Percentiles rank a stretch among this genome's conserved stretches.
phyloP scores from a whole-genome alignment of 1,284 basidiomycete genomes.

The Ustilago xerochloae region DNA sequence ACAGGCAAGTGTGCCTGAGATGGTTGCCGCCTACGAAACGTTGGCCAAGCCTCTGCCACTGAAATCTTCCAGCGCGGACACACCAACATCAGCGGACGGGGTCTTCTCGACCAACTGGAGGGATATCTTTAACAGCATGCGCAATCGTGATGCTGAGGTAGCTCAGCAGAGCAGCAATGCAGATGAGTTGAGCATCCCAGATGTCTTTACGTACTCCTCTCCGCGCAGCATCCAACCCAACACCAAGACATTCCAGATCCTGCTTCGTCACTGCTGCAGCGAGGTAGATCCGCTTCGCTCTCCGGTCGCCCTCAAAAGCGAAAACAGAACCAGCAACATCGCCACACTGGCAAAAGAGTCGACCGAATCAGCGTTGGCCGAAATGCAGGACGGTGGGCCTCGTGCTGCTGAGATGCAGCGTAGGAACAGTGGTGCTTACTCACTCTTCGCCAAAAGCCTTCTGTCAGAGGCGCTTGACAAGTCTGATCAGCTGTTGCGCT shows the following conservation, averaged over 20 bases:
- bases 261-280: slow-evolving; percentile 54
- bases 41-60: slow-evolving; percentile 52
- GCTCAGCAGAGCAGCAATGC: slow-evolving; percentile 5
- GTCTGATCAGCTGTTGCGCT: slow-evolving; percentile 22
- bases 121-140: slow-evolving; percentile 43
- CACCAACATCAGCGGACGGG: slow-evolving; percentile 13
- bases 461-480: slow-evolving; percentile 39
- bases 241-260: slow-evolving; percentile 55
- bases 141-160: slow-evolving; percentile 15
- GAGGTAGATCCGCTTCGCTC: slow-evolving; percentile 54
- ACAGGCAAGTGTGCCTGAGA: slow-evolving; percentile 59
- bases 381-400: slow-evolving; percentile 41
- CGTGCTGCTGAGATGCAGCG: slow-evolving; percentile 44
- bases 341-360: slow-evolving; percentile 33
- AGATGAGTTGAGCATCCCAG: slow-evolving; percentile 11
- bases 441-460: slow-evolving; percentile 40
- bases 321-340: slow-evolving; percentile 22
- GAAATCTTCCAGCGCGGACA: background rate
- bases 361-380: slow-evolving; percentile 30
- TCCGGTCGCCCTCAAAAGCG: slow-evolving; percentile 46
- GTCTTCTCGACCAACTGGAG: slow-evolving; percentile 45
- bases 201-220: slow-evolving; percentile 27
- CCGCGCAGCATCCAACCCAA: slow-evolving; percentile 47
- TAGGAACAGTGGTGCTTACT: slow-evolving; percentile 27
- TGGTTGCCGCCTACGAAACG: slow-evolving; percentile 63